Base-by-base conservation (phyloP, 192 early-diverging fungal genomes). In the Coemansia aciculifera region DNA sequence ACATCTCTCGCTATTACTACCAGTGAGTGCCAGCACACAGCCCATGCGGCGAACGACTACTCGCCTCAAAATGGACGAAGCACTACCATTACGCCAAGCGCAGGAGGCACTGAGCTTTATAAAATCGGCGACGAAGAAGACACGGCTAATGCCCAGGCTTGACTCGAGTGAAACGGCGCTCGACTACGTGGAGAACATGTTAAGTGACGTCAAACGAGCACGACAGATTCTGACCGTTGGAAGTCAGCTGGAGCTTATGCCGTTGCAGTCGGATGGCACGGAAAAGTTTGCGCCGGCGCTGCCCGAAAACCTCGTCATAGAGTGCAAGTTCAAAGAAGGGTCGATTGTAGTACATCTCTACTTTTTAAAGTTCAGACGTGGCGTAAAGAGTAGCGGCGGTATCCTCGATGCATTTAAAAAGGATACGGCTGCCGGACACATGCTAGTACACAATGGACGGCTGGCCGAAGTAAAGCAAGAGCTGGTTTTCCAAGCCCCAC, bases 201-300 rank as follows among this genome's bases (percentile, higher is more conserved):
- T 77, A 12, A 29, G 43, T 17, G 65, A 66, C 21, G 57, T 82
- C 10, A 62, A 70, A 21, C 12, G n/a, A 37, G 79, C 65, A 17
- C 65, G 38, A 29, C 43, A 29, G 23, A 71, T 71, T 2, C 63
- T 82, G 5, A 34, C 65, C 8, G 42, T 46, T 0, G 74, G 61
- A 0, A 56, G 59, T 8, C 67, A 74, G 27, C 79, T 66, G 8
- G 61, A 54, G 9, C 59, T 74, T 40, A 67, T 74, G 79, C 74
- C 79, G 1, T 48, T 77, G 24, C 68, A 77, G 43, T 43, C 71
- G 2, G 64, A 69, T 11, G 68, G 63, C 21, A 19, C 68, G 0
- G 75, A 74, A 56, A 82, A 74, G 46, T 82, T 82, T 66, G 79
- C 75, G 29, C 79, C 79, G 1, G 54, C 69, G n/a, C 61, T 82